Percentiles rank a stretch among this genome's conserved stretches.
Evolutionary conservation across 1,284 basidiomycete species (phyloP).

Genomic region (Veloboletus limbatus): DNA sequence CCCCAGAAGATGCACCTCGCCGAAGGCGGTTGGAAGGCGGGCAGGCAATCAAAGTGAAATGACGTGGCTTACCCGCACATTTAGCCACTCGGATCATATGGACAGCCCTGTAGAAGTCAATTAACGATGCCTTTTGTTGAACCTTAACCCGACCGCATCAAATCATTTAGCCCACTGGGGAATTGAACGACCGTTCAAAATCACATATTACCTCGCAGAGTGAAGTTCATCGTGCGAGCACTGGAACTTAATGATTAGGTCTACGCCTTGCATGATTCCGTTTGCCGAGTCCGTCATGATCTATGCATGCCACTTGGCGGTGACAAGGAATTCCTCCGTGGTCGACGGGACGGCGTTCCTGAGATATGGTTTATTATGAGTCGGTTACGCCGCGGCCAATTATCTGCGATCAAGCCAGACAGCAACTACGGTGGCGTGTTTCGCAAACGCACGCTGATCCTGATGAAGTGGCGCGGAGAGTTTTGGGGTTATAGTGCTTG

Average conservation of each 20-base stretch:
- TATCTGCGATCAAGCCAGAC: constrained; percentile 8
- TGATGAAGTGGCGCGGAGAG: constrained; percentile 23
- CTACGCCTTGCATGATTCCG: constrained; percentile 10
- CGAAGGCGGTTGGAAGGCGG: constrained; percentile 64
- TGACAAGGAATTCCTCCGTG: constrained; percentile 18
- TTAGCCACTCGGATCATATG: constrained; percentile 31
- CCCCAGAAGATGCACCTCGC: constrained; percentile 50
- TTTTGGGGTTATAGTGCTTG: constrained; percentile 9
- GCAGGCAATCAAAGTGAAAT: constrained; percentile 57
- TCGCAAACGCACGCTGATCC: constrained; percentile 11
- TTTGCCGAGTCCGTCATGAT: constrained; percentile 1
- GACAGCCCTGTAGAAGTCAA: constrained; percentile 21
- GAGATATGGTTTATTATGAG: constrained; percentile 15
- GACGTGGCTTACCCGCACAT: constrained; percentile 18
- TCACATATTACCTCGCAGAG: constrained; percentile 11
- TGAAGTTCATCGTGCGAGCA: constrained; percentile 4
- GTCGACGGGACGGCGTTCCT: constrained; percentile 19
- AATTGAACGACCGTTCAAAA: constrained; percentile 17
- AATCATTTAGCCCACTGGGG: constrained; percentile 23
- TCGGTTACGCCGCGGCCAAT: constrained; percentile 27
- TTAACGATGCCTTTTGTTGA: constrained; percentile 22
- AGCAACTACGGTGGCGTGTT: constrained; percentile 16
- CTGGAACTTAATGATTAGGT: constrained; percentile 9
- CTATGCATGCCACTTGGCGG: not conserved
- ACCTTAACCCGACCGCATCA: constrained; percentile 21